Percentiles rank a stretch among this genome's conserved stretches.
Evolutionary conservation across 225 moss, liverwort and hornwort species (phyloP).

Genomic region (Pseudisothecium myosuroides): DNA sequence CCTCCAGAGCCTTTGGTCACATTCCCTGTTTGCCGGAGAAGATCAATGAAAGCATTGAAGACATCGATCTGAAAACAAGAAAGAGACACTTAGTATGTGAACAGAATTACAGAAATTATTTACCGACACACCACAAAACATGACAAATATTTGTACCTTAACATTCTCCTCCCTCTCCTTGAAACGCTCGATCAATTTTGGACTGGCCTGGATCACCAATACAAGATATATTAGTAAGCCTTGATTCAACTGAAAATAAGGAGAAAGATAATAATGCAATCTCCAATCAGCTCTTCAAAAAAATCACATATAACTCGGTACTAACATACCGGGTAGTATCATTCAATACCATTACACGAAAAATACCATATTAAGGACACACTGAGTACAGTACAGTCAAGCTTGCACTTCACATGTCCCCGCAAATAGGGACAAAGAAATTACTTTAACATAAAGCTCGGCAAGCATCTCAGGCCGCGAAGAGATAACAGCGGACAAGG

Average conservation of each 20-base stretch:
- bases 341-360: not conserved
- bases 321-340: not conserved
- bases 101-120: not conserved
- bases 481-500: constrained; percentile 87
- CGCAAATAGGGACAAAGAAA: not conserved
- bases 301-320: not conserved
- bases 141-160: constrained; percentile 43
- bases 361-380: not conserved
- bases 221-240: not conserved
- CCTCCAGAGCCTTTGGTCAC: constrained; percentile 91
- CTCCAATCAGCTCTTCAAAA: not conserved
- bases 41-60: constrained; percentile 96
- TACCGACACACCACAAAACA: not conserved
- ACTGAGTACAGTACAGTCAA: not conserved
- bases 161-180: constrained; percentile 99
- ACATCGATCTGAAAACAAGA: constrained; percentile 72
- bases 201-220: constrained; percentile 70
- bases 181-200: constrained; percentile 93
- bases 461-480: constrained; percentile 89
- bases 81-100: not conserved
- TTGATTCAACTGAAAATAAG: not conserved
- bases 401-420: not conserved
- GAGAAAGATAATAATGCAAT: not conserved
- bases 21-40: constrained; percentile 93
- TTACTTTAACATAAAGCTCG: constrained; percentile 69